Base-by-base conservation (phyloP, 225 moss, liverwort and hornwort species). In the Pseudoscleropodium purum region DNA sequence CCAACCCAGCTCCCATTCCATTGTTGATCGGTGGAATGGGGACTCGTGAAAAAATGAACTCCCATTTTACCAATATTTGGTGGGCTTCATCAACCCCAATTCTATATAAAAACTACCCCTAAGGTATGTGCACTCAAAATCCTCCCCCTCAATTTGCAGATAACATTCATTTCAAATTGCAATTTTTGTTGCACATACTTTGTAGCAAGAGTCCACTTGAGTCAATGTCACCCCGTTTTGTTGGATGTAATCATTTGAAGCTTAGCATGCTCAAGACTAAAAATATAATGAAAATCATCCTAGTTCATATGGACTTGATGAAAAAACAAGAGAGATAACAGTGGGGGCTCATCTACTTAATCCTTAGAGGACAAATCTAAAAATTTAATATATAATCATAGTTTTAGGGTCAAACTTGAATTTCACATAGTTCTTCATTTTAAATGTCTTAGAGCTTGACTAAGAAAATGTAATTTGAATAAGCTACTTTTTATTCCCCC, bases 351-450 rank as follows among this genome's bases (percentile, higher is more conserved):
- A n/a, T 69, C 4, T n/a, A 21, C 8, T 14, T 2, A 8, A 39
- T 0, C 8, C 4, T 70, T 39, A 8, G 3, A 39, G 1, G 14
- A 8, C 8, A 70, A 70, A 69, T 1, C 3, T 39, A 21, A 5
- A 0, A 0, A 0, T 47, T 9, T 47, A 8, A 47, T 47, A 47
- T 47, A 25, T 7, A 3, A 3, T 0, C 5, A 25, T 14, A 41
- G 14, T 26, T 41, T 8, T 26, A 41, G 14, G 14, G 3, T 25
- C 25, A 72, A 72, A 24, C 1, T 0, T 25, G 4, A 70, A 39
- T 39, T 39, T 70, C 4, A 25, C 8, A 8, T 41, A 26, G 26
- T 26, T 27, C 2, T 15, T 41, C 3, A 15, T 70, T 69, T 25
- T 39, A 13, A 25, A n/a, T 69, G 69, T 23, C 12, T 7, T 23